These are phyloP conservation scores for Penicillium diatomitis DNA, from an alignment of 495 filamentous ascomycete genomes.

Conservation along the genomic window DNA sequence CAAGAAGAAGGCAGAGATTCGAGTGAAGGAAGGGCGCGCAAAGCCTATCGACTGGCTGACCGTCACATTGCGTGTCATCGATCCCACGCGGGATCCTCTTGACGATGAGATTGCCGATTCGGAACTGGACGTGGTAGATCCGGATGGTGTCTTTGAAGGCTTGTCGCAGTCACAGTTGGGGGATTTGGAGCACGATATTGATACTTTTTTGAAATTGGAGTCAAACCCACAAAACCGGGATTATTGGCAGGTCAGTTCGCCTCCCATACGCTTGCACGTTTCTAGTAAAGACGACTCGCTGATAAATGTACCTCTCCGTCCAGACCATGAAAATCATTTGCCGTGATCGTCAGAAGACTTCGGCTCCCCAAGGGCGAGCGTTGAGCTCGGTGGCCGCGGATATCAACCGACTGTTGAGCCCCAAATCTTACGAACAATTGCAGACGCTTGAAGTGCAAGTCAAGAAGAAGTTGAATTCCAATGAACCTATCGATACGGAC, in stretches of 20 bases:
- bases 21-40: slow-evolving; percentile 86
- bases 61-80: slow-evolving; percentile 79
- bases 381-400: slow-evolving; percentile 77
- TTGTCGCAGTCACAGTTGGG: slow-evolving; percentile 59
- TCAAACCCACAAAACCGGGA: slow-evolving; percentile 64
- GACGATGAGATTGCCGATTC: slow-evolving; percentile 77
- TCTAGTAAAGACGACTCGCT: background rate
- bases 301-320: background rate
- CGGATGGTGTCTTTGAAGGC: slow-evolving; percentile 71
- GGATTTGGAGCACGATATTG: slow-evolving; percentile 81
- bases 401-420: slow-evolving; percentile 74
- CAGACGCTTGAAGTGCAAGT: slow-evolving; percentile 79
- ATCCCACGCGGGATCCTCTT: slow-evolving; percentile 64
- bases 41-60: slow-evolving; percentile 95
- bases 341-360: slow-evolving; percentile 61
- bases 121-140: slow-evolving; percentile 72
- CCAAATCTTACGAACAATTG: slow-evolving; percentile 82
- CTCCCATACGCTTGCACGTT: background rate
- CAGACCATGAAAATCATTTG: slow-evolving; percentile 79
- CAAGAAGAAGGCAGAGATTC: slow-evolving; percentile 95
- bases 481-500: slow-evolving; percentile 90
- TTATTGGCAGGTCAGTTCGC: slow-evolving; percentile 65
- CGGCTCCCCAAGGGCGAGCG: slow-evolving; percentile 61
- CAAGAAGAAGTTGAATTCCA: slow-evolving; percentile 67
- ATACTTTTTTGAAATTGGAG: slow-evolving; percentile 75